Base-by-base conservation (phyloP, 2,329 filamentous ascomycete genomes). In the Monilinia laxa region DNA sequence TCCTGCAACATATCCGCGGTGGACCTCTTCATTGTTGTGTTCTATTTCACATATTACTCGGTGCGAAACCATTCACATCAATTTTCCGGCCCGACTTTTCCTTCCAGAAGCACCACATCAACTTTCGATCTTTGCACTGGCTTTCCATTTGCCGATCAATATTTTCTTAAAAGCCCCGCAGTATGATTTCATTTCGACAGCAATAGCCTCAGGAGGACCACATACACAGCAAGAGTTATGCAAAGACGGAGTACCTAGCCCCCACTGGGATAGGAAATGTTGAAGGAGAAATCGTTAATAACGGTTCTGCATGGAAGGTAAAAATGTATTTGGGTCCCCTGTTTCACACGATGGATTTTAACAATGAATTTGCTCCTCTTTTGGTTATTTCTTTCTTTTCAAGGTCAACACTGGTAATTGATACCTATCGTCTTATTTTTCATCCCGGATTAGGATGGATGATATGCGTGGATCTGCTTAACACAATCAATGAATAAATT, bases 261-360 rank as follows among this genome's bases (percentile, higher is more conserved):
- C 31, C 45, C 38, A 38, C 45, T 12, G 58, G n/a, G 31, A 52
- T 62, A 52, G 45, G 51, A 51, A 4, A 51, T 60, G 45, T 62
- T 18, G 6, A 14, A 14, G 58, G 28, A 38, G 14, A 52, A 51
- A 49, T 12, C 18, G 31, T 12, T 25, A 62, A 4, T 51, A 62
- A 62, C 9, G 58, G 14, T 42, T 57, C 51, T 51, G 47, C 31
- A 25, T 62, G 28, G 45, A 62, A 38, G 45, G 58, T 62, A 51
- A 51, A 60, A 51, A 62, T 62, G 58, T 62, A 60, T 62, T 51
- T 49, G 47, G 58, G 58, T 20, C 45, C 28, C 31, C 58, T 62
- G 45, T 62, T 38, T 25, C 25, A 31, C 14, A 51, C 45, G 45
- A 62, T 62, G 58, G 58, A 25, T 62, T 60, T 60, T 4, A 38